Base-by-base conservation (phyloP, 164 flowering plant species). In the Liriodendron chinense region DNA sequence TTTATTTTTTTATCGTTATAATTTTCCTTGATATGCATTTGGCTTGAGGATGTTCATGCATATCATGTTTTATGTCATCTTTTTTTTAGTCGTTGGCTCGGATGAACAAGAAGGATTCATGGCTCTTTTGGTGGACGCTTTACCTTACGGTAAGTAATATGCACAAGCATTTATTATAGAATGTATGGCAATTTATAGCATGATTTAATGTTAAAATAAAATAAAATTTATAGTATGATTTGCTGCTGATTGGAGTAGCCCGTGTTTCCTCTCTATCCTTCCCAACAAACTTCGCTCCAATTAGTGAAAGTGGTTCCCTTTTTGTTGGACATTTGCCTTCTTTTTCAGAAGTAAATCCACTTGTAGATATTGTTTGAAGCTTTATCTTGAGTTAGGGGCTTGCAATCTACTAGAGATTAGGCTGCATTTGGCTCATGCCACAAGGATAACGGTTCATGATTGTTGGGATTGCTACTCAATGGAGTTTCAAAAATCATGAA, bases 101-200 rank as follows among this genome's bases (percentile, higher is more conserved):
- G 74, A 87, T 96, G 86, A 96, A 96, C 89, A 92, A 96, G 89
- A 96, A 96, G 83, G 98, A 96, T 75, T 91, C 99, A 16, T 96
- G 98, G 99, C 92, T 96, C 7, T 95, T 95, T 80, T 93, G 99
- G 99, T 95, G 98, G 98, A 92, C 96, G 2, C 91, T 95, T 59
- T 96, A 93, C 83, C 87, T 94, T 65, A 74, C 96, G 12, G 99
- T 96, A 81, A 89, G 97, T 74, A 50, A 24, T 13, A 66, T 14
- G 48, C 43, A 66, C 26, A 12, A 24, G 47, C n/a, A 7, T 14
- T 20, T 66, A 66, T 66, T 14, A 66, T 28, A 14, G 43, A 66
- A 14, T 66, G 2, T 66, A 28, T 14, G 14, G 16, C 2, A 66
- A 64, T 64, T 66, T 25, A 24, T 65, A 65, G 68, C 47, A 23